phyloP scores from a whole-genome alignment of 2,329 filamentous ascomycete genomes.

The Dryadomyces quercivorus region DNA sequence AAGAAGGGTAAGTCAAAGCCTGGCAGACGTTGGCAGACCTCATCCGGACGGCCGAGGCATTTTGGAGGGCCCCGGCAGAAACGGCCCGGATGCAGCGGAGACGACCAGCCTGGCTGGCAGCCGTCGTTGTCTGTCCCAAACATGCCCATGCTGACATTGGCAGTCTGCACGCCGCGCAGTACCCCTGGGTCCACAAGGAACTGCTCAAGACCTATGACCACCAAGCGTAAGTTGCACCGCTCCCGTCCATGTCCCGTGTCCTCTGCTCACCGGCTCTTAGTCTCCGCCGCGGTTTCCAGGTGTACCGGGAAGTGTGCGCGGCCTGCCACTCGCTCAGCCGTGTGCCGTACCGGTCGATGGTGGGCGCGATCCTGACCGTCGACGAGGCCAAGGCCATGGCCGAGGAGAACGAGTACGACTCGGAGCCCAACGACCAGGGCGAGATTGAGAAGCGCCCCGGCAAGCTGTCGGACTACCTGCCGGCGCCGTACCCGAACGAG shows the following conservation, averaged over 20 bases:
- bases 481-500: slow-evolving; percentile 94
- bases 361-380: slow-evolving; percentile 86
- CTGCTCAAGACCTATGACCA: slow-evolving; percentile 96
- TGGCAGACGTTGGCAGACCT: slow-evolving; percentile 7
- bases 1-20: slow-evolving; percentile 85
- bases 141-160: slow-evolving; percentile 5
- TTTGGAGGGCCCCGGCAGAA: background rate
- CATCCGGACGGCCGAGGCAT: slow-evolving; percentile 6
- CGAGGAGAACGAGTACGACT: slow-evolving; percentile 97
- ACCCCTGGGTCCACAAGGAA: slow-evolving; percentile 92
- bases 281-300: slow-evolving; percentile 97
- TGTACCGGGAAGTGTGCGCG: slow-evolving; percentile 96
- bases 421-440: slow-evolving; percentile 93
- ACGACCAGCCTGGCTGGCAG: no score
- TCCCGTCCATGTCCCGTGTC: background rate
- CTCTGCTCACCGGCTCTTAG: slow-evolving; percentile 32
- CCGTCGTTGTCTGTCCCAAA: no score
- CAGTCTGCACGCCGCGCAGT: slow-evolving; percentile 82
- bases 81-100: no score
- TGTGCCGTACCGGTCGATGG: slow-evolving; percentile 84
- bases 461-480: slow-evolving; percentile 97
- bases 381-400: slow-evolving; percentile 96
- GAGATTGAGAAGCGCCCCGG: slow-evolving; percentile 97
- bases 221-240: slow-evolving; percentile 68
- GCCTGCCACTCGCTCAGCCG: slow-evolving; percentile 94